A percentile compares a stretch with the other conserved stretches of the same genome.
Conservation (phyloP, 257 asterid genomes). For the Haberlea rhodopensis region DNA sequence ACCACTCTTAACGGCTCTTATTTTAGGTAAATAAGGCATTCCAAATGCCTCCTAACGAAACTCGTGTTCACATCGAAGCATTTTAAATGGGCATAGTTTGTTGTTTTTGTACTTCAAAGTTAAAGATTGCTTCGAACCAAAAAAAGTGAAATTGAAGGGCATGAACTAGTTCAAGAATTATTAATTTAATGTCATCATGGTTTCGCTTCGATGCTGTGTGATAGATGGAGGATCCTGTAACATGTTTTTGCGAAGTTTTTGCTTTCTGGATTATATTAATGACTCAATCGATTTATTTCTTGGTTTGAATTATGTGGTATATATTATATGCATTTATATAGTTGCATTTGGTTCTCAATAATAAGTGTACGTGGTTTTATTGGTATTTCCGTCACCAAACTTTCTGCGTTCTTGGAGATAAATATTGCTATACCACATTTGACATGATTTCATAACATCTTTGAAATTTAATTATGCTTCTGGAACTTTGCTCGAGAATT, state of each 20-base stretch:
- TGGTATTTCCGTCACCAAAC: neutral
- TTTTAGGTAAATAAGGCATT: neutral
- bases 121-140: neutral
- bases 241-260: neutral
- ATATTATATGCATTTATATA: neutral
- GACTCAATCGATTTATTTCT: neutral
- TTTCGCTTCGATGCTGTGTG: neutral
- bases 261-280: too few species aligned
- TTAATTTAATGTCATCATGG: neutral
- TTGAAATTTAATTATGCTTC: constrained; percentile 10
- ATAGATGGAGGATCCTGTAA: neutral
- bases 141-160: neutral
- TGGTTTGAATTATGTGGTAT: neutral
- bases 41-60: neutral
- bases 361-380: neutral
- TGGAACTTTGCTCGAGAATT: neutral
- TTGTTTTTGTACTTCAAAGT: neutral
- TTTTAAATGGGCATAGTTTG: neutral
- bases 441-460: constrained; percentile 9
- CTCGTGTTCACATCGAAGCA: too few species aligned
- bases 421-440: neutral
- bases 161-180: neutral
- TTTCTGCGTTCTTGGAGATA: neutral
- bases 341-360: neutral
- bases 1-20: neutral